phyloP scores from a whole-genome alignment of 129 eudicot genomes.

The Tagetes patula region DNA sequence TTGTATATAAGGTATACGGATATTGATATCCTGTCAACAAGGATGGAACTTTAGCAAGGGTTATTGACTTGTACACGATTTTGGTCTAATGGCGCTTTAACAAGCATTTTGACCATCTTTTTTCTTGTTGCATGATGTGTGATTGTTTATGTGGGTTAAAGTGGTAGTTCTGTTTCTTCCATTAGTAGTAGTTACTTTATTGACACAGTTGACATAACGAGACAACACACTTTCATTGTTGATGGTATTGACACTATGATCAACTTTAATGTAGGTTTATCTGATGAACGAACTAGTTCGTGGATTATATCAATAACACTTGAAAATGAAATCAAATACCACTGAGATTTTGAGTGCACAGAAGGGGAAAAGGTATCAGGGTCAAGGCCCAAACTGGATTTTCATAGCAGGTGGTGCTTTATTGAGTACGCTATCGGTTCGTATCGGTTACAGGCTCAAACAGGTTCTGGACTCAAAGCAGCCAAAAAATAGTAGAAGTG shows the following conservation, averaged over 20 bases:
- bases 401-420: slow-evolving; percentile 90
- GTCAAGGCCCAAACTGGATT: slow-evolving; percentile 94
- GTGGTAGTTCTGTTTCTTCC: background rate
- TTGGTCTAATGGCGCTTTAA: background rate
- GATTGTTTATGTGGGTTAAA: background rate
- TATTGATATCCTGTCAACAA: background rate
- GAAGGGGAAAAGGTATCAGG: slow-evolving; percentile 43
- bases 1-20: background rate
- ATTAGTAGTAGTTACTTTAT: background rate
- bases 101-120: background rate
- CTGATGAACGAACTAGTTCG: slow-evolving; percentile 28
- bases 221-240: slow-evolving; percentile 5
- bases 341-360: slow-evolving; percentile 47
- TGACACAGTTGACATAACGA: slow-evolving; percentile 1
- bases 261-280: slow-evolving; percentile 31
- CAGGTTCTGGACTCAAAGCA: slow-evolving; percentile 66
- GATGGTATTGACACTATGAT: slow-evolving; percentile 19
- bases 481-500: slow-evolving; percentile 37
- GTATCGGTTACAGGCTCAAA: slow-evolving; percentile 85
- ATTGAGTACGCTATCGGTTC: slow-evolving; percentile 83
- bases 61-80: background rate
- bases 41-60: background rate
- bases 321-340: slow-evolving; percentile 66
- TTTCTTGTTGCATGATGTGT: background rate
- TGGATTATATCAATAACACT: slow-evolving; percentile 20